Percentiles rank a stretch among this genome's conserved stretches.
phyloP scores from a whole-genome alignment of 768 basidiomycete genomes.

The Tubosaeta sp. region DNA sequence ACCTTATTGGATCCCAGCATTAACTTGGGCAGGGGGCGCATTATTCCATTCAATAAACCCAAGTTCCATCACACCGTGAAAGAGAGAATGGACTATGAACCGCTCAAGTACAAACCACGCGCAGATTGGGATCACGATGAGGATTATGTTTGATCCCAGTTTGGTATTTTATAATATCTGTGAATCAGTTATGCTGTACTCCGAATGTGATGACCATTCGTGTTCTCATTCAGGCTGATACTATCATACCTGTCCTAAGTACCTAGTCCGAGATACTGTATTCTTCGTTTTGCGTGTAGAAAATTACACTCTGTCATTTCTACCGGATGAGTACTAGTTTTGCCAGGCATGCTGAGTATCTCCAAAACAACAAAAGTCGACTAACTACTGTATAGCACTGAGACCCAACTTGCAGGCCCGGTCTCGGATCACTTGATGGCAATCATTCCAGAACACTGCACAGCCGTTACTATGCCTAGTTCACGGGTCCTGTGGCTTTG shows the following conservation, averaged over 20 bases:
- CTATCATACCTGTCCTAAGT: not conserved
- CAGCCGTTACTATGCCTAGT: no score
- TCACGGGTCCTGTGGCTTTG: no score
- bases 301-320: no score
- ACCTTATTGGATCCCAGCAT: constrained; percentile 10
- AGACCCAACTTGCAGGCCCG: no score
- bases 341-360: no score
- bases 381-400: no score
- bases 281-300: no score
- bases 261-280: not conserved
- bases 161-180: not conserved
- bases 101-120: constrained; percentile 53
- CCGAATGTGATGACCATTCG: not conserved
- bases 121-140: constrained; percentile 47
- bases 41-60: constrained; percentile 42
- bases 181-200: not conserved
- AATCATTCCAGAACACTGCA: no score
- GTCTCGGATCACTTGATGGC: no score
- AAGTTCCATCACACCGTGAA: constrained; percentile 63
- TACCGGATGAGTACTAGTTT: no score
- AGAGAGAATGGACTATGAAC: constrained; percentile 46
- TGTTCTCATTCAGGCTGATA: not conserved
- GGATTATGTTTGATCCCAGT: constrained; percentile 37
- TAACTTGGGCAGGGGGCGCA: constrained; percentile 56
- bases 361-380: no score